Evolutionary conservation across 1,284 basidiomycete genomes (phyloP), one percentile per base, ranked within the genome.

Genomic region (Ceratobasidium sp.): DNA sequence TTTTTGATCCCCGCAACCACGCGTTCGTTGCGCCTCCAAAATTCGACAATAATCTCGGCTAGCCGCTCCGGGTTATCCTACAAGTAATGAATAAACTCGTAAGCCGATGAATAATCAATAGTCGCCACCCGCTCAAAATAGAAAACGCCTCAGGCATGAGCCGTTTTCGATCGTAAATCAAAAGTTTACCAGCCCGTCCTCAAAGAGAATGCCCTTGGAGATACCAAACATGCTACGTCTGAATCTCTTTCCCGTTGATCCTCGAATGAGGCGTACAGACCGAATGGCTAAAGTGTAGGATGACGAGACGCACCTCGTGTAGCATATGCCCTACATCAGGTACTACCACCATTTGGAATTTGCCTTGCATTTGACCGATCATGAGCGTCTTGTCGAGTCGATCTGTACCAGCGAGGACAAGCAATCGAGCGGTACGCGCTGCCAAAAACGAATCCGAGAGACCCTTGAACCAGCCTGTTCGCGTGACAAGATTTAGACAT

Each of bases 361-460:
- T 98, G 72, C 96, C 96, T 82, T 93, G 91, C 97, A 99, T 98
- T 81, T 99, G 97, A 0, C 96, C 97, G 60, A 99, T 96, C 92
- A 97, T 98, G 48, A 99, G 85, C 76, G 94, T 90, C 76, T 89
- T 92, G 79, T 99, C 97, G 1, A 99, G 86, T 8, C 96, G 84
- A 77, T 99, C 97, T 9, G 96, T 91, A 0, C 96, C 96, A 0
- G 97, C 97, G 12, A 99, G 85, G 2, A 98, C 87, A 34, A 99
- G 86, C 32, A 99, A 81, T 16, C 96, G 88, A 0, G 96, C 96
- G 0, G 93, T 88, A 18, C 89, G 87, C 0, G 89, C 87, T 0
- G 84, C 80, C 2, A 98, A 84, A 81, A 99, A 99, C 28, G 87
- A 85, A 21, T 82, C 81, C 2, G 94, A 96, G 0, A 99, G 84